Base-by-base conservation (phyloP, 2,329 filamentous ascomycete genomes). In the Botrytis fabae region DNA sequence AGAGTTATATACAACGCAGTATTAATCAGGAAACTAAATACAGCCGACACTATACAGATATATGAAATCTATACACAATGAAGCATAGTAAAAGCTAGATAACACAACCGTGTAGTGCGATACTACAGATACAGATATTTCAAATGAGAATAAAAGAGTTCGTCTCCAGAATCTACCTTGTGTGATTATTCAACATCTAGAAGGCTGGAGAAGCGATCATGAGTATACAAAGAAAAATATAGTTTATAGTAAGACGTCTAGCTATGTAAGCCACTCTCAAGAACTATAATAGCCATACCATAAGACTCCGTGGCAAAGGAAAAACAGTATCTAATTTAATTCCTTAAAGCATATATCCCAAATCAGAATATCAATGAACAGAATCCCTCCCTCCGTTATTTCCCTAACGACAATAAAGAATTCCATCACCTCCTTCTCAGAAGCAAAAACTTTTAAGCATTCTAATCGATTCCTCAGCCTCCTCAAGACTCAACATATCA, bases 401-500 rank as follows among this genome's bases (percentile, higher is more conserved):
- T 1, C 25, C 6, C 12, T 16, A 54, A 57, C n/a, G n/a, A 57
- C 6, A 57, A 57, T 28, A 14, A 57, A 54, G 7, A 38, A 38
- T 8, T 28, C 4, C n/a, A 1, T 28, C 5, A 4, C 18, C n/a
- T 57, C 1, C n/a, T n/a, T 57, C 14, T 57, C 51, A 57, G 16
- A 28, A 57, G 14, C 51, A 57, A 9, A 57, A 57, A n/a, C 18
- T 57, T 57, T 14, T 14, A 57, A 57, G n/a, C 51, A 57, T 28
- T 28, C 28, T 18, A 8, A 57, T 28, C 51, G 14, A 57, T 25
- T 51, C 61, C 72, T 78, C 75, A 4, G 77, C 79, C 2, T 74
- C 75, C 2, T 70, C 48, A 25, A 79, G 35, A 64, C 70, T 60
- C 28, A 81, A n/a, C 73, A 78, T 72, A 22, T 75, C 61, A 40